Evolutionary conservation across 257 asterid species (phyloP), one percentile per base, ranked within the genome.

Genomic region (Lantana camara): DNA sequence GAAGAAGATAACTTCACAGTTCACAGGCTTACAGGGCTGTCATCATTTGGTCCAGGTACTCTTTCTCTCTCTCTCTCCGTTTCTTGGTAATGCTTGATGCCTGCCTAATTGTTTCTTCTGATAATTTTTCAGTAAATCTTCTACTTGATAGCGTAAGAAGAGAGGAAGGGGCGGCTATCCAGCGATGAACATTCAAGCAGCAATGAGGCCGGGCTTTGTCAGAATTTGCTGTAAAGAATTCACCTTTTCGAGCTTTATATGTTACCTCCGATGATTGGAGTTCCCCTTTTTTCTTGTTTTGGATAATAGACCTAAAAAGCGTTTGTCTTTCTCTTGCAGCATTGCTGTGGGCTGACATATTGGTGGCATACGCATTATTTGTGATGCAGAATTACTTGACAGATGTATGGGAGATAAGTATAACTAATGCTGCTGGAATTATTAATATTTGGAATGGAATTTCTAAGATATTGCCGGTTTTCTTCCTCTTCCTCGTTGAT

Each of bases 351-450:
- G 83, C 73, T 0, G 55, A 66, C 47, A 27, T 66, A 53, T 41
- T 75, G 60, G 72, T 68, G 3, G 14, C 1, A 0, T 82, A 63
- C 17, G 85, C 82, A 7, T 30, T 83, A 20, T 86, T 79, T 63
- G 79, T 70, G 66, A 65, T 83, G 84, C 82, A 66, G 58, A 75
- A 71, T 14, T 86, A 83, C 63, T 57, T 83, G 3, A 82, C 89
- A 0, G 64, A 74, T 57, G 89, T 86, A 8, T 86, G 95, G 95
- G 67, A 72, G 13, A 41, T 86, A 19, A 77, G 73, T 29, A 63
- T 80, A 15, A 78, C 83, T 32, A 76, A 72, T 52, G 85, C 95
- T 45, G 83, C 91, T 24, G 85, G 63, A 2, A 80, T 82, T 20
- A 19, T 79, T 40, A 86, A 84, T 14, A 14, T 83, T 10, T 81